Percentiles rank a stretch among this genome's conserved stretches.
Conservation (phyloP, 257 asterid genomes). For the Anisodus tanguticus region DNA sequence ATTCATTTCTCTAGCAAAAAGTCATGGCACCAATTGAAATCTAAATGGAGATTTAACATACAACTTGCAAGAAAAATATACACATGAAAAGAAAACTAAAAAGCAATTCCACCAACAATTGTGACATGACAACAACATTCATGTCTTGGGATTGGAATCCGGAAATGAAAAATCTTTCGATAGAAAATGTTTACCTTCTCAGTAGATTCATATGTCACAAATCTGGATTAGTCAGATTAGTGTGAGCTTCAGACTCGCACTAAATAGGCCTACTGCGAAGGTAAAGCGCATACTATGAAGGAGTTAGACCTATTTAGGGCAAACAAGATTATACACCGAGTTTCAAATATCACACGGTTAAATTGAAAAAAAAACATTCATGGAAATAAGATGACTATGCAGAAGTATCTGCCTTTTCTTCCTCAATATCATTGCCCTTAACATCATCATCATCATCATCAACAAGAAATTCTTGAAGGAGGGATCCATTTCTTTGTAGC, state of each 20-base stretch:
- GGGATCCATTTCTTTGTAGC: constrained; percentile 22
- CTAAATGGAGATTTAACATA: background rate
- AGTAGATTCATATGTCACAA: background rate
- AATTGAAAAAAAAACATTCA: background rate
- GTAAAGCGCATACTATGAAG: background rate
- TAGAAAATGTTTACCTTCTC: no score
- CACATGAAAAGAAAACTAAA: background rate
- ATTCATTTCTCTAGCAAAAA: background rate
- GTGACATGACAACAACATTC: background rate
- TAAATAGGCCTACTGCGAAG: background rate
- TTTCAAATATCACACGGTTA: background rate
- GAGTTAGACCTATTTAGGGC: background rate
- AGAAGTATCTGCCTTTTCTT: background rate
- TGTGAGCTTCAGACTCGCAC: background rate
- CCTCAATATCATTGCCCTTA: background rate
- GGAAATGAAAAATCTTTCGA: no score
- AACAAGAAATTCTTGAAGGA: background rate
- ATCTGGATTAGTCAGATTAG: background rate
- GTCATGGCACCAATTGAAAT: constrained; percentile 14
- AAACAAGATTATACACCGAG: background rate
- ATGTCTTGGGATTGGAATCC: background rate
- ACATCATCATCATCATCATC: background rate
- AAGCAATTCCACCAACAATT: background rate
- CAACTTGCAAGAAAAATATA: background rate
- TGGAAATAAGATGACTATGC: background rate